Evolutionary conservation across 1,139 yeast species (phyloP), one percentile per base, ranked within the genome.

Genomic region (Diutina mesorugosa): DNA sequence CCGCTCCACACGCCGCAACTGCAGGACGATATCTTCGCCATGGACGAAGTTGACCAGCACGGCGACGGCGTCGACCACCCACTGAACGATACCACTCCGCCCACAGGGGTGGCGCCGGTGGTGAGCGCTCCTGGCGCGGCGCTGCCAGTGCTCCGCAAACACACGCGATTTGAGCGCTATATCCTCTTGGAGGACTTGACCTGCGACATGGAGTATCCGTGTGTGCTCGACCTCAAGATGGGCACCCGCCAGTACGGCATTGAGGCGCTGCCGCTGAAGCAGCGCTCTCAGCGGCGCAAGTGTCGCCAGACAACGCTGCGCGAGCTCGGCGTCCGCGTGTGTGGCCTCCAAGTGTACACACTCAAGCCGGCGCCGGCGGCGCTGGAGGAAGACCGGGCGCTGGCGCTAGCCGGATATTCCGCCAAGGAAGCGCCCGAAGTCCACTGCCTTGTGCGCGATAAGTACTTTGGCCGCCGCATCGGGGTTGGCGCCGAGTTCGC

Each of bases 221-320:
- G 97, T 67, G 98, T 93, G 1, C 73, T 95, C 59, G 99, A 95
- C 69, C 76, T 95, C 62, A 95, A 95, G 67, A 93, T 95, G 98
- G 99, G 99, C 1, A 91, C 99, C 0, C 78, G 99, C 57, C 99
- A 95, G 69, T 93, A 93, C 64, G 99, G 99, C n/a, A 86, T 91
- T 16, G 96, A 90, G 62, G 98, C 98, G 0, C 77, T 78, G 9
- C 69, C 72, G 14, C 74, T 82, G 57, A 95, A 95, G 69, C 89
- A 85, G 66, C 68, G 72, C 57, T 88, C 97, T 0, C 99, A 95
- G 69, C 73, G 90, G 48, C 77, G 77, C 59, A 95, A 95, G 69
- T 95, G 99, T 69, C 72, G 78, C 6, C 71, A 76, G 57, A 93
- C 98, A 0, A 91, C 99, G 0, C 85, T 95, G 7, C 76, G 90